Percentiles rank a stretch among this genome's conserved stretches.
Conservation (phyloP, 305 asterid species). For the Stenogyne calaminthoides region DNA sequence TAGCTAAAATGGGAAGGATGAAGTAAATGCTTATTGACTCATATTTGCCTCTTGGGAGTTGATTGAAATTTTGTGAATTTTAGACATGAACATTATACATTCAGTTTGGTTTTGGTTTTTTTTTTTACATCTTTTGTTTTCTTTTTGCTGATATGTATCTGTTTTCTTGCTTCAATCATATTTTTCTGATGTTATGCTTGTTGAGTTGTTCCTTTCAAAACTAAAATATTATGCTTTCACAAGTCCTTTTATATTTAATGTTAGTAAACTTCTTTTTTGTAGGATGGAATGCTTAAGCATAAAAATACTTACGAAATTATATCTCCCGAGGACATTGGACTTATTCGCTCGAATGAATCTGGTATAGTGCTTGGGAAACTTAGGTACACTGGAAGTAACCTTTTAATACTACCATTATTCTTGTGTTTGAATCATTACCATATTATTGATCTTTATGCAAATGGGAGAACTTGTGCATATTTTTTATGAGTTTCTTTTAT, state of each 20-base stretch:
- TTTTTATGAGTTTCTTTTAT: constrained; percentile 13
- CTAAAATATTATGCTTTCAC: not conserved
- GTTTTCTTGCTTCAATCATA: constrained; percentile 1
- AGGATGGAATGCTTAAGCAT: constrained; percentile 99
- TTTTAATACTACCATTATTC: not conserved
- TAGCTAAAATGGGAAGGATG: not conserved
- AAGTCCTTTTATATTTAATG: not conserved
- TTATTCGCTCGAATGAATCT: constrained; percentile 79
- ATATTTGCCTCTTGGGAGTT: constrained; percentile 5
- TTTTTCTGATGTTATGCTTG: not conserved
- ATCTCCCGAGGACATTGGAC: constrained; percentile 97
- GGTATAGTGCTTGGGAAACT: constrained; percentile 98
- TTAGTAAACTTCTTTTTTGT: constrained; percentile 18
- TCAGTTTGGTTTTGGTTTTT: not conserved
- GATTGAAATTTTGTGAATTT: not conserved
- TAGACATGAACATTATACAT: not conserved
- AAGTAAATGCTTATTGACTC: not conserved
- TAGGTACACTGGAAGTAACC: constrained; percentile 51
- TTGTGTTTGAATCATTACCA: not conserved
- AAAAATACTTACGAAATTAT: constrained; percentile 91
- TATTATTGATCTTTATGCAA: not conserved
- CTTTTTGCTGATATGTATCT: not conserved
- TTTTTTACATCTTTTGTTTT: not conserved
- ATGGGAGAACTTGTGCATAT: not conserved
- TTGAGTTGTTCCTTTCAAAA: not conserved